These are phyloP conservation scores for Zanthoxylum bungeanum DNA, from an alignment of 345 rosid species.

Conservation along the genomic window DNA sequence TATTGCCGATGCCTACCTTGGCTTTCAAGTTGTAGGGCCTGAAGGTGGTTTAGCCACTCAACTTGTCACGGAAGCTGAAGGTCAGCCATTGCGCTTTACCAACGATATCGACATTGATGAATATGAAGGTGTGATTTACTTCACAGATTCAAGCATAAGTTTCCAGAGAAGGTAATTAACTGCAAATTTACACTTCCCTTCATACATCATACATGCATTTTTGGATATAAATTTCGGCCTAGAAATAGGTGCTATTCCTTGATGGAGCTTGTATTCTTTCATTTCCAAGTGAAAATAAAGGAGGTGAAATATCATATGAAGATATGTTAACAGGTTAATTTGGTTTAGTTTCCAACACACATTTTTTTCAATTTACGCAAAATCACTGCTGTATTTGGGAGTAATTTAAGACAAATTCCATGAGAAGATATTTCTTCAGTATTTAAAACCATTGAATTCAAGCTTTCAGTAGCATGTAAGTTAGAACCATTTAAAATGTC, in stretches of 20 bases:
- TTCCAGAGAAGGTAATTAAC: constrained; percentile 60
- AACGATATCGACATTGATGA: constrained; percentile 72
- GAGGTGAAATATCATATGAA: neutral
- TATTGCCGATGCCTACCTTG: constrained; percentile 77
- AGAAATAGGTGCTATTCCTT: neutral
- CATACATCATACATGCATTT: neutral
- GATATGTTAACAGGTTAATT: neutral
- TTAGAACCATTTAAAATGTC: neutral
- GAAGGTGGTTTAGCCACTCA: constrained; percentile 57
- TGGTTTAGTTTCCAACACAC: neutral
- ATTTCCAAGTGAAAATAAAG: neutral
- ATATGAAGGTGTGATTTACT: constrained; percentile 53
- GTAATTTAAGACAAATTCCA: neutral
- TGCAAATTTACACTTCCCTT: neutral
- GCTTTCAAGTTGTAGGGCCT: constrained; percentile 62
- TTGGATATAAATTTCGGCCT: neutral
- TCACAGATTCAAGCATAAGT: constrained; percentile 59
- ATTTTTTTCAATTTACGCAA: neutral
- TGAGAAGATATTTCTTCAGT: neutral
- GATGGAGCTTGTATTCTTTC: neutral
- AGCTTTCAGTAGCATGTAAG: neutral
- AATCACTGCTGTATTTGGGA: neutral
- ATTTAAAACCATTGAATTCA: neutral
- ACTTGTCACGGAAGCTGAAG: constrained; percentile 56
- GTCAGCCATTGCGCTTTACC: constrained; percentile 53